Evolutionary conservation across 805 yeast species (phyloP).

Genomic region (Sporopachydermia quercuum): DNA sequence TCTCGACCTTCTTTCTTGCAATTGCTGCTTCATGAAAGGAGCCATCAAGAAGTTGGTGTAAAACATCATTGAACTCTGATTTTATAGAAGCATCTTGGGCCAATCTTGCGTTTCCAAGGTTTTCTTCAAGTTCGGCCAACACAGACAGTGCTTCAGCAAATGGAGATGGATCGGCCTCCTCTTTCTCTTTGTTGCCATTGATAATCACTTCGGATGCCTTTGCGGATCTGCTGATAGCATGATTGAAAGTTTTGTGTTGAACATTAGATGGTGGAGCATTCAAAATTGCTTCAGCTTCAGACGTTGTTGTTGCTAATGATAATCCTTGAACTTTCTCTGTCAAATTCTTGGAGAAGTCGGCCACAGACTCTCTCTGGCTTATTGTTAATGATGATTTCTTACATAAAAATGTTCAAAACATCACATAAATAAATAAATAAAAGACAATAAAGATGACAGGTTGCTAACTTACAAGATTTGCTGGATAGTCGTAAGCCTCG

Average conservation of each 20-base stretch:
- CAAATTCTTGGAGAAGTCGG: constrained; percentile 53
- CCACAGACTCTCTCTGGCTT: constrained; percentile 51
- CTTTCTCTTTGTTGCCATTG: constrained; percentile 25
- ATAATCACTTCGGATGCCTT: constrained; percentile 27
- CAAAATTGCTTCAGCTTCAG: constrained; percentile 71
- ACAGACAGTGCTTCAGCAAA: constrained; percentile 49
- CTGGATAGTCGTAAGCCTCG: constrained; percentile 77
- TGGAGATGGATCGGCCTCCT: constrained; percentile 21
- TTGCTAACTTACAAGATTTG: constrained; percentile 26
- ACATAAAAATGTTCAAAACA: too few relatives aligned
- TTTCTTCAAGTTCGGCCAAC: constrained; percentile 54
- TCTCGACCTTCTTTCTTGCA: constrained; percentile 61
- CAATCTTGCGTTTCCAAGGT: constrained; percentile 69
- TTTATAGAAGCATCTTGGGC: constrained; percentile 68
- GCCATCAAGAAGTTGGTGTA: constrained; percentile 44
- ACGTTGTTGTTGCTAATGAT: constrained; percentile 57
- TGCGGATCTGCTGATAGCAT: constrained; percentile 68
- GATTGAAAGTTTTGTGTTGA: constrained; percentile 69
- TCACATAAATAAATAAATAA: too few relatives aligned
- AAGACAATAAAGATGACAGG: neutral
- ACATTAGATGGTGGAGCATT: constrained; percentile 30
- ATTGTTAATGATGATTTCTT: neutral
- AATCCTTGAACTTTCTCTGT: constrained; percentile 49
- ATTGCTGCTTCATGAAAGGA: constrained; percentile 47
- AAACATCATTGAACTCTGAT: constrained; percentile 52